Evolutionary conservation across 2,329 filamentous ascomycete species (phyloP).

Genomic region (Pseudophaeomoniella oleicola): DNA sequence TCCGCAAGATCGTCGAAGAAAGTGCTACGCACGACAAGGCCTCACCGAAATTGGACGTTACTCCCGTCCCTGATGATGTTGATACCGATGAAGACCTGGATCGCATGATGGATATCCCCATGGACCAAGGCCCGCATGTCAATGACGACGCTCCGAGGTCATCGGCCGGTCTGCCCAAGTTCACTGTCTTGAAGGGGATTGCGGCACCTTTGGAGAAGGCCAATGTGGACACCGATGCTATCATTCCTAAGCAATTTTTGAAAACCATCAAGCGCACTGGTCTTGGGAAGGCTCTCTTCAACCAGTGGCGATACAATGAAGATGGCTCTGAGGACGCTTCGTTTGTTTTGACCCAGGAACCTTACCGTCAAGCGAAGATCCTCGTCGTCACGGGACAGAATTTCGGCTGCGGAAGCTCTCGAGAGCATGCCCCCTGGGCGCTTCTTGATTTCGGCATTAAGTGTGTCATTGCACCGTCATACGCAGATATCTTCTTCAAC

Average conservation of each 20-base stretch:
- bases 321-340: constrained; percentile 61
- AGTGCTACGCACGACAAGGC: constrained; percentile 36
- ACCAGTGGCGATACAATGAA: constrained; percentile 62
- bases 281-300: constrained; percentile 76
- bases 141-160: constrained; percentile 42
- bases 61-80: constrained; percentile 39
- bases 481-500: constrained; percentile 94
- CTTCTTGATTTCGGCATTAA: constrained; percentile 93
- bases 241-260: constrained; percentile 97
- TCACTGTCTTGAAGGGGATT: constrained; percentile 69
- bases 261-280: constrained; percentile 98
- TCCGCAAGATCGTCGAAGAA: constrained; percentile 57
- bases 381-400: constrained; percentile 83
- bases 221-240: constrained; percentile 97
- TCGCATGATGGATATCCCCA: constrained; percentile 45
- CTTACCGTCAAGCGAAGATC: constrained; percentile 73
- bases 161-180: constrained; percentile 60
- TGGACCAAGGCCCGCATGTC: constrained; percentile 50
- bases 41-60: constrained; percentile 46
- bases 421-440: constrained; percentile 95
- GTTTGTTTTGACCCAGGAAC: constrained; percentile 83
- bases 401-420: constrained; percentile 85
- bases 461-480: constrained; percentile 79
- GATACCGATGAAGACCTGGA: constrained; percentile 50
- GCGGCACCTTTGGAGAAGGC: constrained; percentile 74